Base-by-base conservation (phyloP, 192 early-diverging fungal genomes). In the Backusella westeae region DNA sequence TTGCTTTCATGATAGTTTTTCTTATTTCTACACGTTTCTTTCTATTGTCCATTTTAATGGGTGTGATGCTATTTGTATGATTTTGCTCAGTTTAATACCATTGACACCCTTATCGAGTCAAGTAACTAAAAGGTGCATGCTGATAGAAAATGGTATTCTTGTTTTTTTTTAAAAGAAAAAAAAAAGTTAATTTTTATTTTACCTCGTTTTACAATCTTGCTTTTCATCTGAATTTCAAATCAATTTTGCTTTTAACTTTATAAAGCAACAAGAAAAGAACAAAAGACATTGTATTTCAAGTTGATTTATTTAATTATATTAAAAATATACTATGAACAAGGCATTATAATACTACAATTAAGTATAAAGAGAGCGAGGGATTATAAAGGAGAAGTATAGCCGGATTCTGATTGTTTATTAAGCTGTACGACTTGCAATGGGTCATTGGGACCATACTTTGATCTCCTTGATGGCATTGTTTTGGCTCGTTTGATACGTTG, bases 401-500 rank as follows among this genome's bases (percentile, higher is more conserved):
- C 56, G 4, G 56, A 63, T 29, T 29, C 56, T 29, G 56, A 29
- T 29, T 63, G 56, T 63, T 63, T 63, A 29, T 63, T 63, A 63
- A 63, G 52, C 23, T 80, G 73, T 59, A 80, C 73, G 39, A 75
- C 68, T 35, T 81, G 80, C 9, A 78, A 41, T 15, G 74, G 73
- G 65, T 78, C 80, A 73, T 77, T 53, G 8, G 42, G 44, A 42
- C 72, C 80, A 66, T 78, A 77, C 26, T 67, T 74, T 44, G 77
- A 68, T 65, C 80, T 67, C 35, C 74, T 73, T 38, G 75, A 68
- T 39, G 79, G 79, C 32, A 79, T 56, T 17, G 79, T 80, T 8
- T 77, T 73, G 34, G 79, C 71, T 68, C 76, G 75, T 36, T 71
- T 65, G 6, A 75, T 38, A 34, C 23, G 29, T 41, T 75, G 74